phyloP scores from a whole-genome alignment of 2,329 filamentous ascomycete genomes.

The Chaetoscypha palmicola region DNA sequence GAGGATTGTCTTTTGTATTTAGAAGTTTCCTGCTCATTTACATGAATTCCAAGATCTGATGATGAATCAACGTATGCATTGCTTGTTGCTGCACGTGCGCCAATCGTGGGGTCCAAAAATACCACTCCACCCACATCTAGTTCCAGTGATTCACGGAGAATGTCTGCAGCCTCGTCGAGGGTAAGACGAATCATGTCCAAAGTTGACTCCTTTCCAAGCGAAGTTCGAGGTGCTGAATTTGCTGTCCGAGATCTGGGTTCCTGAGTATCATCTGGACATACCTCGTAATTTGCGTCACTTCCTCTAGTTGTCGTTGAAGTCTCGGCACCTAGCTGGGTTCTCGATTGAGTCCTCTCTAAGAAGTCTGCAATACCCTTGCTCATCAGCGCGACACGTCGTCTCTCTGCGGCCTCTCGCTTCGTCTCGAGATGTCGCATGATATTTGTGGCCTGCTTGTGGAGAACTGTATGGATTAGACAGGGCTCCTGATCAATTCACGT shows the following conservation, averaged over 20 bases:
- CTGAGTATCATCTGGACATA: background rate
- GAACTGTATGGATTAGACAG: constrained; percentile 30
- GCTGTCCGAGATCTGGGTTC: background rate
- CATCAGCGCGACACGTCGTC: constrained; percentile 44
- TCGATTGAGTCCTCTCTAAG: constrained; percentile 36
- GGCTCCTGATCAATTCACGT: too few relatives aligned
- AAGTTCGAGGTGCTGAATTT: background rate
- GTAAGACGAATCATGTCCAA: constrained; percentile 26
- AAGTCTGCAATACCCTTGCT: constrained; percentile 46
- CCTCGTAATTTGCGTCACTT: background rate
- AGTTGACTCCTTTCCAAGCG: constrained; percentile 9
- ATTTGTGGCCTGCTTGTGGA: constrained; percentile 45
- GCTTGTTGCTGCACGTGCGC: constrained; percentile 14
- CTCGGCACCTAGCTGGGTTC: background rate
- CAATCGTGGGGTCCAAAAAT: constrained; percentile 25
- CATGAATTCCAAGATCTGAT: constrained; percentile 12
- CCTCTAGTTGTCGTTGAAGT: background rate
- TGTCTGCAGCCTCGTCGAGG: constrained; percentile 25
- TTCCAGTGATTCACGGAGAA: constrained; percentile 27
- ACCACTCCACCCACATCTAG: constrained; percentile 25
- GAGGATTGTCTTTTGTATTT: constrained; percentile 5
- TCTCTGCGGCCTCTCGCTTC: constrained; percentile 43
- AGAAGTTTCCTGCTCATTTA: constrained; percentile 6
- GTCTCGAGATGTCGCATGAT: constrained; percentile 55
- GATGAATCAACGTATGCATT: constrained; percentile 9